Evolutionary conservation across 2,329 filamentous ascomycete genomes (phyloP), one percentile per base, ranked within the genome.

Genomic region (Colletotrichum euphorbiae): DNA sequence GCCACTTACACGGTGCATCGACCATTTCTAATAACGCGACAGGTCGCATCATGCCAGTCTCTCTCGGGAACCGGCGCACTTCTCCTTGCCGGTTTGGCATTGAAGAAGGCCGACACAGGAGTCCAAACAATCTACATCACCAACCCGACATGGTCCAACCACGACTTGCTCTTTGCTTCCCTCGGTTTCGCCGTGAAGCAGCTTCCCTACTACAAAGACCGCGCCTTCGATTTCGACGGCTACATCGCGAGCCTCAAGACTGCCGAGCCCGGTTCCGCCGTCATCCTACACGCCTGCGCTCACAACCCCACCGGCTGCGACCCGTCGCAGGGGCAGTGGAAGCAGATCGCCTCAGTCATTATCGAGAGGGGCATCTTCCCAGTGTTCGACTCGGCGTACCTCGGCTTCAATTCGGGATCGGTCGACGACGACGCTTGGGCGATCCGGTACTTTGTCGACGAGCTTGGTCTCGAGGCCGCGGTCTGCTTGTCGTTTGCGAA

Each of bases 401-500:
- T 70, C 28, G 77, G 77, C 15, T 77, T 79, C 70, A 77, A 77
- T 11, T 75, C 77, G 3, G 77, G 77, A 6, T 70, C 75, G 57
- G 62, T 75, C 6, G 76, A 75, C 57, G 64, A 74, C 24, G 77
- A 79, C 61, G 76, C 74, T 3, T 79, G 75, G 73, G 71, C 76
- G 4, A 73, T 79, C 21, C 73, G 76, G 1, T 71, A 77, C 62
- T 79, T 79, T 12, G 71, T 78, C 15, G 75, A 78, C 13, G 75
- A 77, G 28, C 71, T 79, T 7, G 73, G 73, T 1, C 73, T 83
- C 64, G 87, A 89, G 75, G 81, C 86, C 4, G 83, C 85, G 58
- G 78, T 90, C 3, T 86, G 85, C 55, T 81, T 88, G 74, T 90
- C 87, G 0, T 90, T 89, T 72, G 86, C 88, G 2, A 90, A 90